Conservation (phyloP, 352 stramenopile species). For the Phytophthora podocarpi region DNA sequence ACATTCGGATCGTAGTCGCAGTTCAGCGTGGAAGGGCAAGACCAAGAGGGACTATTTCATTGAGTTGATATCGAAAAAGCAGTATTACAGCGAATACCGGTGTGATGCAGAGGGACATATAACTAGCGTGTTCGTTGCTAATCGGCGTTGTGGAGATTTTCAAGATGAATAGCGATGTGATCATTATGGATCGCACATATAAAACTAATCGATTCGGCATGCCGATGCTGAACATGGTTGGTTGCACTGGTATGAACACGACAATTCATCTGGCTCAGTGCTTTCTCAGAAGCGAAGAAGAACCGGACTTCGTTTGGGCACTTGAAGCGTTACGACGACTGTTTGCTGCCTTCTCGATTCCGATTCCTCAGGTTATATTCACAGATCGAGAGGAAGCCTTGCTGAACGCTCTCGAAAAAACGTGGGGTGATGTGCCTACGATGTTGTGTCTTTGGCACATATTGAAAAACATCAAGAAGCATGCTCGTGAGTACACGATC, state of each 20-base stretch:
- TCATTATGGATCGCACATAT: slow-evolving; percentile 3
- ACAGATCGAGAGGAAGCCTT: not conserved
- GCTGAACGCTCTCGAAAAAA: not conserved
- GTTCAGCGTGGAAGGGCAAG: not conserved
- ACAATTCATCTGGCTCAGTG: too few relatives aligned
- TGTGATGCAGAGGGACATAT: not conserved
- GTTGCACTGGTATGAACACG: too few relatives aligned
- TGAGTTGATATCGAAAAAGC: not conserved
- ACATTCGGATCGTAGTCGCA: not conserved
- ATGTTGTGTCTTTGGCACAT: not conserved
- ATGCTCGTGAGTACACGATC: not conserved
- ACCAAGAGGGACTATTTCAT: too few relatives aligned
- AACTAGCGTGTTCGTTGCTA: not conserved
- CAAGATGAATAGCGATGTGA: not conserved
- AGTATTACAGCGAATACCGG: not conserved
- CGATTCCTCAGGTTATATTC: not conserved
- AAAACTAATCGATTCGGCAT: slow-evolving; percentile 3
- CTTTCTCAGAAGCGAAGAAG: too few relatives aligned
- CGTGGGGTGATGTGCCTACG: not conserved
- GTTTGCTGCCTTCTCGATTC: too few relatives aligned
- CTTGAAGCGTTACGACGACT: too few relatives aligned
- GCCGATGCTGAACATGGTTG: not conserved
- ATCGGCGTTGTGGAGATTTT: not conserved
- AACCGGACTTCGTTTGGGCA: too few relatives aligned
- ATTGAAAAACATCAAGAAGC: not conserved